Percentiles rank a stretch among this genome's conserved stretches.
These are phyloP conservation scores for Rutstroemia sydowiana DNA, from an alignment of 2,329 filamentous ascomycete genomes.

Conservation along the genomic window DNA sequence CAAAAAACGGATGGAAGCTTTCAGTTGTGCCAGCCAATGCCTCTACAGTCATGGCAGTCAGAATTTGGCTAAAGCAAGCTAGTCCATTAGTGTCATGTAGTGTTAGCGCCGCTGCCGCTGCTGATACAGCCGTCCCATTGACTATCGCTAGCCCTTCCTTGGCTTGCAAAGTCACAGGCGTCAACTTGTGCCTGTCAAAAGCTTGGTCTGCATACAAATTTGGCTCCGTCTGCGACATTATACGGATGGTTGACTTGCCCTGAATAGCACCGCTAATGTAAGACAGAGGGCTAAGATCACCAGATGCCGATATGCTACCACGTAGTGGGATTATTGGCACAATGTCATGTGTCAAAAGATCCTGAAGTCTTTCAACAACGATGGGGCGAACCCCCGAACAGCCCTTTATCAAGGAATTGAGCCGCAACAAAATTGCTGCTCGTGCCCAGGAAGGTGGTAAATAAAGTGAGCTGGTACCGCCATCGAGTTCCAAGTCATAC, in stretches of 20 bases:
- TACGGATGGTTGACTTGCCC: constrained; percentile 21
- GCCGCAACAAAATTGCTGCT: constrained; percentile 47
- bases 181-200: neutral
- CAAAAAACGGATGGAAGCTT: constrained; percentile 52
- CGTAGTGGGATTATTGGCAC: constrained; percentile 46
- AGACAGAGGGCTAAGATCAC: constrained; percentile 49
- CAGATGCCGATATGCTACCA: constrained; percentile 51
- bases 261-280: constrained; percentile 44
- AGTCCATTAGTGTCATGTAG: constrained; percentile 46
- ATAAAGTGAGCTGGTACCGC: constrained; percentile 29
- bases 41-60: constrained; percentile 55
- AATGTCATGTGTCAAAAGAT: neutral
- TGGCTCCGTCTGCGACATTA: neutral
- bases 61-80: constrained; percentile 44
- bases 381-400: neutral
- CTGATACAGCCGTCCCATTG: constrained; percentile 41
- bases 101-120: constrained; percentile 38
- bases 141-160: constrained; percentile 45
- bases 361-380: neutral
- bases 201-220: neutral
- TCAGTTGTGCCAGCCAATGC: constrained; percentile 47
- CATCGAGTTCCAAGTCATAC: neutral
- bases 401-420: constrained; percentile 34
- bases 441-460: constrained; percentile 48
- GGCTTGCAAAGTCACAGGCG: constrained; percentile 34